Base-by-base conservation (phyloP, 768 basidiomycete genomes). In the Dendrothele bispora region DNA sequence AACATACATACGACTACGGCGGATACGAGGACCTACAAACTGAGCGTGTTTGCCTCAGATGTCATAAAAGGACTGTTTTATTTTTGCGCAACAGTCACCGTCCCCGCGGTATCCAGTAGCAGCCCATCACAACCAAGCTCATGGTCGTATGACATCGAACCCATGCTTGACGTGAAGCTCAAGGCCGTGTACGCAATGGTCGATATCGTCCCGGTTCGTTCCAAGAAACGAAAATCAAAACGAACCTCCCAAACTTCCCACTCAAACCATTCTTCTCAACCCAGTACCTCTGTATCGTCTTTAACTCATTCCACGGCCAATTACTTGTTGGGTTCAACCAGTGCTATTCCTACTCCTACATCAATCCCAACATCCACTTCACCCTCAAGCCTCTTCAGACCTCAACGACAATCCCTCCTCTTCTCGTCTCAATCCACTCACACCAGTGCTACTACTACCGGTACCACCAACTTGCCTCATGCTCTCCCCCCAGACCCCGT, bases 21-120 rank as follows among this genome's bases (percentile, higher is more conserved):
- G n/a, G n/a, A n/a, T n/a, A n/a, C 39, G 3, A 54, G 51, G 6
- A 34, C 21, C 15, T 43, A 54, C n/a, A 52, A 52, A 10, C 30
- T 79, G 27, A 67, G 60, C n/a, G 59, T 80, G 51, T 69, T 83
- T 39, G 71, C 64, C 3, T 72, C 71, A 32, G 74, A 75, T 30
- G 64, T 71, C 10, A 63, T 69, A 15, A 74, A 72, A 57, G 81
- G 82, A 2, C 69, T 83, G 24, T 80, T 77, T 52, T 73, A 74
- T 44, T 84, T 67, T 48, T 41, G 58, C 21, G 65, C 80, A n/a
- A 53, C 59, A 7, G 42, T 77, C 10, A 48, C 43, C 2, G 49
- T 67, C 1, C 47, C 57, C 2, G 50, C 55, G 4, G n/a, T n/a
- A n/a, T n/a, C n/a, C n/a, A n/a, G n/a, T n/a, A n/a, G n/a, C n/a